These are phyloP conservation scores for Citeromyces hawaiiensis DNA, from an alignment of 1,139 yeast genomes.

Conservation along the genomic window DNA sequence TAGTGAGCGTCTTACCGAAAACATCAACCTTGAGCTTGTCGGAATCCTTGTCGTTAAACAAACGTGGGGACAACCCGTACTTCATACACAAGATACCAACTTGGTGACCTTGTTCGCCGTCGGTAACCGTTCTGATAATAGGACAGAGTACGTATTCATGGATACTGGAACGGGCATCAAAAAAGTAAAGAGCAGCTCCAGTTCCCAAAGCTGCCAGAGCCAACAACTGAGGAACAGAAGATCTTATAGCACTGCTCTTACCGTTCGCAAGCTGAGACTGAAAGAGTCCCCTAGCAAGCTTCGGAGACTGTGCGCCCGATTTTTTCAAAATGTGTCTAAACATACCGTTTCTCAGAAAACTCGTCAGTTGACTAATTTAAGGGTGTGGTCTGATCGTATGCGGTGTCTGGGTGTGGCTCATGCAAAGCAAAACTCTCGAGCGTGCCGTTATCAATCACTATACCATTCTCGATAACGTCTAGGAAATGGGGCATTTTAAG, in stretches of 20 bases:
- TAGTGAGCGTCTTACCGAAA: conserved; percentile 48
- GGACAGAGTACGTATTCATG: conserved; percentile 80
- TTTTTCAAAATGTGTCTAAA: neutral
- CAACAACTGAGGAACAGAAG: conserved; percentile 1
- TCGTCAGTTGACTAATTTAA: too few species aligned
- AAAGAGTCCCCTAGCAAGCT: neutral
- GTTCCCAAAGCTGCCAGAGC: conserved; percentile 12
- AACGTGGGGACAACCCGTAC: conserved; percentile 52
- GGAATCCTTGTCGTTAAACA: conserved; percentile 42
- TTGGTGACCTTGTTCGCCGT: conserved; percentile 76
- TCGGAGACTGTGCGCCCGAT: neutral
- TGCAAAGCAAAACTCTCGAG: neutral
- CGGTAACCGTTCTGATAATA: conserved; percentile 50
- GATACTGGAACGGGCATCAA: conserved; percentile 72
- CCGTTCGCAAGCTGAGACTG: neutral
- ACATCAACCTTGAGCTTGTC: conserved; percentile 43
- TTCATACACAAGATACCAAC: conserved; percentile 62
- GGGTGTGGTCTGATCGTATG: neutral
- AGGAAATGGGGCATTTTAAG: neutral
- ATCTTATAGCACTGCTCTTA: neutral
- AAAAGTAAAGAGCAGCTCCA: conserved; percentile 16
- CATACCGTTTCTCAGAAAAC: neutral
- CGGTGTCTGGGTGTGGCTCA: neutral
- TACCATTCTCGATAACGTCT: neutral
- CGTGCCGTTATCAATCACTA: neutral